Evolutionary conservation across 208 protist genomes (phyloP).

Genomic region (Crithidia fasciculata): DNA sequence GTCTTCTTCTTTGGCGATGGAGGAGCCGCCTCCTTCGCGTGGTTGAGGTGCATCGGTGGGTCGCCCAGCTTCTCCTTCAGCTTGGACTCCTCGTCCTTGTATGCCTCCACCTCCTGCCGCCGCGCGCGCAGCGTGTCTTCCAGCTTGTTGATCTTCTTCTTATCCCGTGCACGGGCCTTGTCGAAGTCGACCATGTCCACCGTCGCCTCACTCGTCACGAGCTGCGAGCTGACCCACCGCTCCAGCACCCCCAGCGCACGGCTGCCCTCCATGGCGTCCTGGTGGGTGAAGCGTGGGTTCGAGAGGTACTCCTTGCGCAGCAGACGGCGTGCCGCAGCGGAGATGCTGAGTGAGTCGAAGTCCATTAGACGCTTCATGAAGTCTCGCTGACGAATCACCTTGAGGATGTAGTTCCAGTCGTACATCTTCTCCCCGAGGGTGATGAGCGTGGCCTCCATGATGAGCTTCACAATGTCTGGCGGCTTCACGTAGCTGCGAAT

Average conservation of each 20-base stretch:
- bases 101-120: conserved; percentile 16
- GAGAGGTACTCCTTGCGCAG: conserved; percentile 37
- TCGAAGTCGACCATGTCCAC: conserved; percentile 23
- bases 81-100: conserved; percentile 22
- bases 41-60: conserved; percentile 11
- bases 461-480: conserved; percentile 53
- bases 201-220: conserved; percentile 33
- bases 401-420: conserved; percentile 37
- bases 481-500: conserved; percentile 63
- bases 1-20: background rate
- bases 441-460: conserved; percentile 47
- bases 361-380: conserved; percentile 41
- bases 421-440: conserved; percentile 38
- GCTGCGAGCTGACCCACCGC: conserved; percentile 53
- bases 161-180: conserved; percentile 6
- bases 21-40: background rate
- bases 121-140: conserved; percentile 19
- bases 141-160: conserved; percentile 24
- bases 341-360: conserved; percentile 47
- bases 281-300: conserved; percentile 56
- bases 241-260: conserved; percentile 53
- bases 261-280: conserved; percentile 54
- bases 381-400: conserved; percentile 37
- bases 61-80: conserved; percentile 17
- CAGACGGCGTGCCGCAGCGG: conserved; percentile 15